A percentile compares a stretch with the other conserved stretches of the same genome.
Conservation (phyloP, 78 protist genomes). For the Dictyostelium capitatum region DNA sequence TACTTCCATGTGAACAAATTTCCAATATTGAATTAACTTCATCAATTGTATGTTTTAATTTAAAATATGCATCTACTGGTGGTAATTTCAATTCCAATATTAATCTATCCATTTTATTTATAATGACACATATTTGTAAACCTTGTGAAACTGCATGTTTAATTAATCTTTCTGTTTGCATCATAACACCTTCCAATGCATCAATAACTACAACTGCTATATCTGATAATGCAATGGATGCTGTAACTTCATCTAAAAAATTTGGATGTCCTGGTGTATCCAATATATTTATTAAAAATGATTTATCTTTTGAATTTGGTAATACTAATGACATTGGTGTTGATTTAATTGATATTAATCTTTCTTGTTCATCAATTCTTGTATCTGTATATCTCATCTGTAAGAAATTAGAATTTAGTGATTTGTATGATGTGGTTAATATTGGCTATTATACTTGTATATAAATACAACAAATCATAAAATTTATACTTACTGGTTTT, state of each 20-base stretch:
- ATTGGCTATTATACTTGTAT: too few relatives aligned
- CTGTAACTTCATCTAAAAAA: constrained; percentile 95
- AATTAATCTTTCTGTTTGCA: constrained; percentile 90
- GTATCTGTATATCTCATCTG: constrained; percentile 96
- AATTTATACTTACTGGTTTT: constrained; percentile 61
- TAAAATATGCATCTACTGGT: constrained; percentile 97
- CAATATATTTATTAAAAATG: constrained; percentile 94
- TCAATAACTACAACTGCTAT: constrained; percentile 97
- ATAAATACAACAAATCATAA: too few relatives aligned
- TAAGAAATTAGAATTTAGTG: too few relatives aligned
- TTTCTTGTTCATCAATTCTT: constrained; percentile 94
- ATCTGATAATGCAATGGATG: constrained; percentile 95
- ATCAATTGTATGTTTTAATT: constrained; percentile 92
- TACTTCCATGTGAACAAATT: background rate
- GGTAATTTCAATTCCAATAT: constrained; percentile 98
- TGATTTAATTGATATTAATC: constrained; percentile 94
- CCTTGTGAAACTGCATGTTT: constrained; percentile 83
- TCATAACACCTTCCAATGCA: constrained; percentile 97
- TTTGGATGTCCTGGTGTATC: constrained; percentile 99
- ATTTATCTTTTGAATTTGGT: constrained; percentile 87
- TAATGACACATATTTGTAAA: constrained; percentile 80
- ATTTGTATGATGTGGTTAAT: too few relatives aligned
- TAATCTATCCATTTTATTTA: constrained; percentile 96
- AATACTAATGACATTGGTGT: constrained; percentile 96
- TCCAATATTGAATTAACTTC: constrained; percentile 91